Percentiles rank a stretch among this genome's conserved stretches.
These are phyloP conservation scores for Beta macrorhiza DNA, from an alignment of 179 eudicot species.

Conservation along the genomic window DNA sequence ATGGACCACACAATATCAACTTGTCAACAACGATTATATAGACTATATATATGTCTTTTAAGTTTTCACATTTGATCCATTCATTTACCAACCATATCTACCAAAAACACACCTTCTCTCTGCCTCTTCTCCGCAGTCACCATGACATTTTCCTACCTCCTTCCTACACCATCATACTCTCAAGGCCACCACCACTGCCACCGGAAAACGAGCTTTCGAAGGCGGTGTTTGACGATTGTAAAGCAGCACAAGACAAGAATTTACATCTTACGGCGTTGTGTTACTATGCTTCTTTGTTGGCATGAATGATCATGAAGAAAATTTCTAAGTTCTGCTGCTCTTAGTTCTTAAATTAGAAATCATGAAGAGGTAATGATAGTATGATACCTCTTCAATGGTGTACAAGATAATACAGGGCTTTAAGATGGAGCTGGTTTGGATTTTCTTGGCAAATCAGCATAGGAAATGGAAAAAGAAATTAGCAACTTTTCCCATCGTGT, in stretches of 20 bases:
- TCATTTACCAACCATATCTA: slow-evolving; percentile 1
- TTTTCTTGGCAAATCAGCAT: background rate
- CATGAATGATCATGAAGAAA: slow-evolving; percentile 36
- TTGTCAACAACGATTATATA: slow-evolving; percentile 8
- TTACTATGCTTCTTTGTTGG: slow-evolving; percentile 69
- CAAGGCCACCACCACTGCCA: slow-evolving; percentile 21
- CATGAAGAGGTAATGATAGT: too few species aligned
- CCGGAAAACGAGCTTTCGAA: slow-evolving; percentile 30
- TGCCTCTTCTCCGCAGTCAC: background rate
- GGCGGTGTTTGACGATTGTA: slow-evolving; percentile 41
- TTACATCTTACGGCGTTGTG: slow-evolving; percentile 53
- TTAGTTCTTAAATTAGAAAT: background rate
- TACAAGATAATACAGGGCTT: background rate
- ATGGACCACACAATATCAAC: slow-evolving; percentile 30
- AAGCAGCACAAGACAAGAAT: slow-evolving; percentile 60
- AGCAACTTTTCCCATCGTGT: background rate
- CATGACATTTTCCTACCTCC: slow-evolving; percentile 27
- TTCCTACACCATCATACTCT: slow-evolving; percentile 17
- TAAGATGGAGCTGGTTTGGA: background rate
- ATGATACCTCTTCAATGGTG: background rate
- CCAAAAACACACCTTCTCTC: background rate
- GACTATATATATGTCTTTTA: slow-evolving; percentile 10
- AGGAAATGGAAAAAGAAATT: background rate
- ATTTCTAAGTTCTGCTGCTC: background rate
- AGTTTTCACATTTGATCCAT: slow-evolving; percentile 5